Conservation (phyloP, 2,329 filamentous ascomycete species). For the Nothophoma quercina region DNA sequence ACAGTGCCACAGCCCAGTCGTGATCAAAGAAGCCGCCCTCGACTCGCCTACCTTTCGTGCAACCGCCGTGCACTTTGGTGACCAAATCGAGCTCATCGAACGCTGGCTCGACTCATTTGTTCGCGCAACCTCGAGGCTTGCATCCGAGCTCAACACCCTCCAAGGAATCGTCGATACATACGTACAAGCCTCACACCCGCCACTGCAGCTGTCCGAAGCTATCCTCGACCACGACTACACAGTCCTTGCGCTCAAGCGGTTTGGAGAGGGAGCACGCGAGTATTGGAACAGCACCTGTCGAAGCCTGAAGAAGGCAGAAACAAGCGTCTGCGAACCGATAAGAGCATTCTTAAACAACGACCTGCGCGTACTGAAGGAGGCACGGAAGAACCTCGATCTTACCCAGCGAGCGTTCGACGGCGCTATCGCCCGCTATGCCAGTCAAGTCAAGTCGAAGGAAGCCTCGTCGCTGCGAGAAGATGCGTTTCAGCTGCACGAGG, state of each 20-base stretch:
- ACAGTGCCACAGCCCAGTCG: conserved; percentile 69
- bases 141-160: conserved; percentile 72
- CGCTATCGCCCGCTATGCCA: conserved; percentile 79
- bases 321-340: conserved; percentile 80
- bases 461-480: conserved; percentile 90
- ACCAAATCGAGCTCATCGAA: conserved; percentile 90
- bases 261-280: conserved; percentile 85
- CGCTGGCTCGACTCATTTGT: conserved; percentile 84
- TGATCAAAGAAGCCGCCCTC: conserved; percentile 91
- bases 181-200: conserved; percentile 77
- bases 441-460: conserved; percentile 92
- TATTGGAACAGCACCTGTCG: conserved; percentile 82
- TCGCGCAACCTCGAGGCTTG: conserved; percentile 67
- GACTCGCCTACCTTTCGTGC: conserved; percentile 96
- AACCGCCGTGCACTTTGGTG: conserved; percentile 82
- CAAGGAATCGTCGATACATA: conserved; percentile 82
- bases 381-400: conserved; percentile 75
- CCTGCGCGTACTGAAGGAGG: conserved; percentile 85
- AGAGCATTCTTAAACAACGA: conserved; percentile 79
- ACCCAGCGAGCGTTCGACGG: conserved; percentile 86
- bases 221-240: conserved; percentile 96
- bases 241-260: conserved; percentile 81
- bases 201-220: conserved; percentile 77
- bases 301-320: conserved; percentile 79
- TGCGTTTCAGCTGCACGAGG: conserved; percentile 93